Percentiles rank a stretch among this genome's conserved stretches.
These are phyloP conservation scores for Podospora conica DNA, from an alignment of 495 filamentous ascomycete genomes.

Conservation along the genomic window DNA sequence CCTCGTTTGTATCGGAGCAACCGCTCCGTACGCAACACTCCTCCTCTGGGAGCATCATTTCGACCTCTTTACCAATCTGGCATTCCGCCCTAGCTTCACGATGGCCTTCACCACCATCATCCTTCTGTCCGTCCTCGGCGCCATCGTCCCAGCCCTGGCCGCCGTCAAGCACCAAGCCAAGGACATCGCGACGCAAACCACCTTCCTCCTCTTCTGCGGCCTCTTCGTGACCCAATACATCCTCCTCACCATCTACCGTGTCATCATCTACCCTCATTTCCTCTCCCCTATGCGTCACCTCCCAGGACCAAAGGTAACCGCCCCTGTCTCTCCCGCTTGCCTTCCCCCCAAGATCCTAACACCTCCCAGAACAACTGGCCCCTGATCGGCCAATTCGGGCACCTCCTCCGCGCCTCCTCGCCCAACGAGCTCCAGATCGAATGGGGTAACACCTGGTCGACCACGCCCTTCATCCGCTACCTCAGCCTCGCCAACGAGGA, in stretches of 20 bases:
- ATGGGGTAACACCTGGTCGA: conserved; percentile 12
- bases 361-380: conserved; percentile 9
- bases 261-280: conserved; percentile 21
- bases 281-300: conserved; percentile 20
- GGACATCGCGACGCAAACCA: background rate
- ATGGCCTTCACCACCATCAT: background rate
- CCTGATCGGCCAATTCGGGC: conserved; percentile 16
- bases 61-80: too few relatives aligned
- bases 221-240: conserved; percentile 17
- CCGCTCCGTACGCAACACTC: background rate
- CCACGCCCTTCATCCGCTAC: conserved; percentile 26
- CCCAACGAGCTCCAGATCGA: conserved; percentile 19
- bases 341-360: background rate
- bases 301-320: conserved; percentile 18
- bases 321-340: background rate
- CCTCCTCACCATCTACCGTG: conserved; percentile 16
- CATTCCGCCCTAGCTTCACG: background rate
- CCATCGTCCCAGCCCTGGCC: background rate
- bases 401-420: conserved; percentile 12
- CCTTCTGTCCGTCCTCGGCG: background rate
- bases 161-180: background rate
- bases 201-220: background rate
- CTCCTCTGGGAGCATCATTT: background rate
- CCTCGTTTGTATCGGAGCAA: background rate
- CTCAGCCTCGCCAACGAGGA: conserved; percentile 23